Evolutionary conservation across 106 monocot genomes (phyloP), one percentile per base, ranked within the genome.

Genomic region (Cymbidium sinense): DNA sequence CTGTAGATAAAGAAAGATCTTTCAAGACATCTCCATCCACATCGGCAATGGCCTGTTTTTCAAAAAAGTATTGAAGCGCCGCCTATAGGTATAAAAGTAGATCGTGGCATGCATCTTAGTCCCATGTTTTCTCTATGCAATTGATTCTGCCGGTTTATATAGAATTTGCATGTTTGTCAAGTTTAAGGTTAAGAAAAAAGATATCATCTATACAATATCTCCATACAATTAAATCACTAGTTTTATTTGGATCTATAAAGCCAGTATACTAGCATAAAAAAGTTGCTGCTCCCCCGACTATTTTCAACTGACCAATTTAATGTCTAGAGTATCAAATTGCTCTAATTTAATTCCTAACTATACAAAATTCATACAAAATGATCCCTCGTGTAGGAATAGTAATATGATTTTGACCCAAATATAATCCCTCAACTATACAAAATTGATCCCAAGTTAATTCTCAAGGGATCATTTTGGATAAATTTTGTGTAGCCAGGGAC

Each of bases 1-100:
- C 96, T 96, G 79, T 28, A 87, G 70, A 77, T 39, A 70, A 70
- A 34, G 64, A 70, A 29, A 41, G 20, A 52, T 41, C 6, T 35
- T 52, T 7, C 27, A 71, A 71, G 39, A 13, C 13, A 69, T 69
- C 33, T 30, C 30, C 31, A 33, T 29, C 33, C 3, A 69, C 12
- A 69, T 10, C 18, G 29, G 18, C 30, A 69, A 69, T 34, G 67
- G 17, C 69, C 33, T 69, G 33, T 23, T 39, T 6, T 15, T 69
- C 34, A 34, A 69, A 69, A 69, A 33, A 34, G 15, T 47, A 33
- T 69, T 67, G 4, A 69, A 69, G 17, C 34, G 31, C 2, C 28
- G 23, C 31, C 29, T 64, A 69, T 34, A 69, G 61, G 34, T 33
- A 31, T 33, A 31, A 34, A 8, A 29, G 11, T 13, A 47, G 13